Percentiles rank a stretch among this genome's conserved stretches.
Evolutionary conservation across 2,329 filamentous ascomycete species (phyloP).

Genomic region (Talaromyces pinophilus): DNA sequence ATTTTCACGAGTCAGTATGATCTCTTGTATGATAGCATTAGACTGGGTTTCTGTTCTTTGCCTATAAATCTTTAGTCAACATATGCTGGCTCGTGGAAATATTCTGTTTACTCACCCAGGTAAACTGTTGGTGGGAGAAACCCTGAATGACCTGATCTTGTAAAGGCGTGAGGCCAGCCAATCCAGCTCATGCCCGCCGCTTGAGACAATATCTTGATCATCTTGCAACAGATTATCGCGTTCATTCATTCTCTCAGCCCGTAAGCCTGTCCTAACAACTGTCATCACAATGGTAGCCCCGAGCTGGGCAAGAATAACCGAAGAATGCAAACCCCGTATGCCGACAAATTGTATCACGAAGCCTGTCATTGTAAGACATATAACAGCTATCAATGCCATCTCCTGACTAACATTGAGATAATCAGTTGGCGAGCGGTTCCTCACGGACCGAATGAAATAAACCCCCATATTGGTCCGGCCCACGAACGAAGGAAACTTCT

Average conservation of each 20-base stretch:
- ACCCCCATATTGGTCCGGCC: constrained; percentile 29
- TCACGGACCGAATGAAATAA: constrained; percentile 26
- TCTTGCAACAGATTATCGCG: constrained; percentile 32
- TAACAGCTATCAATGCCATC: constrained; percentile 27
- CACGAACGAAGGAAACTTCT: constrained; percentile 42
- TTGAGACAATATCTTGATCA: constrained; percentile 26
- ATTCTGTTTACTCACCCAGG: not conserved
- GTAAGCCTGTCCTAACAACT: constrained; percentile 37
- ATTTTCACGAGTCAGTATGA: constrained; percentile 2
- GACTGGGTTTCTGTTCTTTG: not conserved
- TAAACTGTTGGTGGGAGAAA: constrained; percentile 5
- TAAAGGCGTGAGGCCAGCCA: constrained; percentile 35
- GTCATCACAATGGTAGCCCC: constrained; percentile 42
- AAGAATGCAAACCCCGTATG: constrained; percentile 40
- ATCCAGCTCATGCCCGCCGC: constrained; percentile 38
- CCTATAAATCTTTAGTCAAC: not conserved
- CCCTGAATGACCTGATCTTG: constrained; percentile 28
- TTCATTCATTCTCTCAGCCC: constrained; percentile 35
- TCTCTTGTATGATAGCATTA: not conserved
- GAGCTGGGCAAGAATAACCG: constrained; percentile 39
- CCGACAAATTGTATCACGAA: constrained; percentile 45
- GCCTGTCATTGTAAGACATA: constrained; percentile 34
- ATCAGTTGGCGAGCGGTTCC: constrained; percentile 19
- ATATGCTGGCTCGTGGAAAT: not conserved
- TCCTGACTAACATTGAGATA: constrained; percentile 23